Evolutionary conservation across 2,329 filamentous ascomycete genomes (phyloP), one percentile per base, ranked within the genome.

Genomic region (Scleromitrula shiraiana): DNA sequence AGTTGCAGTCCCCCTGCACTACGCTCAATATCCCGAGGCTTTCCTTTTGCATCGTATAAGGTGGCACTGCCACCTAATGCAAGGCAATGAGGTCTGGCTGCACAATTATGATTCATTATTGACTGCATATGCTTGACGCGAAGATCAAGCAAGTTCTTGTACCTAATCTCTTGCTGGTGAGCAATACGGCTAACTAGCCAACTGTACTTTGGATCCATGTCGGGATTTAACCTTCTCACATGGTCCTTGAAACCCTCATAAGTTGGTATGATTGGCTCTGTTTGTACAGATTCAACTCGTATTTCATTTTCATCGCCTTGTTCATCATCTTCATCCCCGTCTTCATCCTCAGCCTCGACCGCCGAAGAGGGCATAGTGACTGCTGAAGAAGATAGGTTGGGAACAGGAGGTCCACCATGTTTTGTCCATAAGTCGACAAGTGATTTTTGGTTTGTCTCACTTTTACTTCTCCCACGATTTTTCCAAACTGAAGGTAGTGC

Each of bases 141-240:
- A 53, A 75, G 70, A 30, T 80, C 82, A 24, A 91, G 71, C 14
- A 96, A 70, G 23, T 78, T 77, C 64, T 90, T 93, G 66, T 90
- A 95, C 47, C 89, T 79, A 50, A 80, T 72, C 39, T 83, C 71
- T 64, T 95, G 88, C 60, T 95, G 88, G 55, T 87, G 78, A 0
- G 85, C 86, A 56, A 95, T 85, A 38, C 89, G 82, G 24, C 93
- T 85, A 12, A 91, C 77, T 54, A 96, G 72, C 64, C 80, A 82
- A 26, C 60, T 67, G 57, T 76, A 74, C 4, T 60, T 73, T 7
- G 73, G 68, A n/a, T 71, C 70, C 49, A 95, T 70, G 9, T 73
- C 69, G n/a, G 88, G 87, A 59, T 94, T 94, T 36, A 94, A 68
- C 50, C 77, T 74, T 38, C 80, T 68, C 15, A 91, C 77, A 60